phyloP scores from a whole-genome alignment of 305 asterid genomes.

The Solanum hybrid region DNA sequence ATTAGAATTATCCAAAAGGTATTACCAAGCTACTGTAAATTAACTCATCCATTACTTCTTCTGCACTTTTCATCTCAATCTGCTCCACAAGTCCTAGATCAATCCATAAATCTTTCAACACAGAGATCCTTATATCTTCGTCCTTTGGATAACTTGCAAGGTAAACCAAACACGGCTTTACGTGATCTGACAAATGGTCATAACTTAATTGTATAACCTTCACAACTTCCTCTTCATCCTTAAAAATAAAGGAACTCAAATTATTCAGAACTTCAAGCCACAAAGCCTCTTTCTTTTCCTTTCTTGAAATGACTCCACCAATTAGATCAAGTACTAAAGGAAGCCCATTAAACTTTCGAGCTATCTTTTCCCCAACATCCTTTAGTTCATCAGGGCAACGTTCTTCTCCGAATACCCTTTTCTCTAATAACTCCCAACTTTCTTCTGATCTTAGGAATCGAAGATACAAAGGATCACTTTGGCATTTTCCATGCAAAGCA shows the following conservation, averaged over 20 bases:
- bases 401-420: neutral
- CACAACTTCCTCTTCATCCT: neutral
- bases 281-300: neutral
- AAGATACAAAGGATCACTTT: neutral
- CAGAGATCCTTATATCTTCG: neutral
- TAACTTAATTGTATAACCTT: neutral
- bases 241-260: neutral
- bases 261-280: conserved; percentile 2
- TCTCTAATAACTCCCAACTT: conserved; percentile 6
- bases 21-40: neutral
- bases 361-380: neutral
- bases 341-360: neutral
- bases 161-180: neutral
- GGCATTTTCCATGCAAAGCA: neutral
- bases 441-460: neutral
- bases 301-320: neutral
- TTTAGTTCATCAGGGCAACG: neutral
- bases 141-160: neutral
- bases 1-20: neutral
- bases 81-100: neutral
- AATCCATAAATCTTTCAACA: neutral
- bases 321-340: neutral
- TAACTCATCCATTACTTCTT: neutral
- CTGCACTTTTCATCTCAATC: neutral
- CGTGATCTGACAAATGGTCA: neutral